A percentile compares a stretch with the other conserved stretches of the same genome.
phyloP scores from a whole-genome alignment of 495 filamentous ascomycete genomes.

The Aspergillus baeticus region DNA sequence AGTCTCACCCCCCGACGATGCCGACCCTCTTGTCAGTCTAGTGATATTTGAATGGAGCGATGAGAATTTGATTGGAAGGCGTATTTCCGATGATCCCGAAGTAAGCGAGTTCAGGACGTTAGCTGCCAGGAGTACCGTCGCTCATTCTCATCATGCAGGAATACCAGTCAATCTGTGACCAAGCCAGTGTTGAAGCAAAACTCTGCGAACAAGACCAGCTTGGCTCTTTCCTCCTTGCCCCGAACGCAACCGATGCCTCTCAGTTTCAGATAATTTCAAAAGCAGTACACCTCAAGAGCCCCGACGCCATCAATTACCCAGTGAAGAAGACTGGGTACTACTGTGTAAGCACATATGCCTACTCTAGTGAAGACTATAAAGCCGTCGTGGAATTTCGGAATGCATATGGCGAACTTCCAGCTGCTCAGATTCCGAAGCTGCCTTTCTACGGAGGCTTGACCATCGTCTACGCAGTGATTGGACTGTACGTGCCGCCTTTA shows the following conservation, averaged over 20 bases:
- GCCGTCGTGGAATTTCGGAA: conserved; percentile 90
- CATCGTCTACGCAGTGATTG: conserved; percentile 88
- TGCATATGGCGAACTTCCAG: conserved; percentile 93
- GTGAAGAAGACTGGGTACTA: conserved; percentile 93
- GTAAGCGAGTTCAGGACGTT: conserved; percentile 21
- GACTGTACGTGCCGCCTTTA: conserved; percentile 48
- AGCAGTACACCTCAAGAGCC: conserved; percentile 78
- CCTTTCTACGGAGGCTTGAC: conserved; percentile 96
- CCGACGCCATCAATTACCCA: conserved; percentile 71
- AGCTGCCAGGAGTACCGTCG: not conserved
- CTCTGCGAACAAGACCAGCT: conserved; percentile 71
- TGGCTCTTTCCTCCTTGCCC: conserved; percentile 80
- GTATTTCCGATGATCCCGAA: conserved; percentile 31
- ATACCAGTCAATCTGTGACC: conserved; percentile 75
- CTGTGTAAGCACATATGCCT: conserved; percentile 79
- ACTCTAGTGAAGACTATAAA: conserved; percentile 60
- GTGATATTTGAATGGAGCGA: conserved; percentile 95
- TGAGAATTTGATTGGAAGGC: conserved; percentile 68
- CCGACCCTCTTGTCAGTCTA: conserved; percentile 76
- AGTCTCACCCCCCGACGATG: conserved; percentile 48
- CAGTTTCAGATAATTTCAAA: conserved; percentile 70
- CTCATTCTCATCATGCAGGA: conserved; percentile 33
- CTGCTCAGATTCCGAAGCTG: conserved; percentile 91
- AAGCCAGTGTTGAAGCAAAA: conserved; percentile 59
- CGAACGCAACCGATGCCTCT: conserved; percentile 68